phyloP scores from a whole-genome alignment of 2,329 filamentous ascomycete genomes.

The Aspergillus fischeri region DNA sequence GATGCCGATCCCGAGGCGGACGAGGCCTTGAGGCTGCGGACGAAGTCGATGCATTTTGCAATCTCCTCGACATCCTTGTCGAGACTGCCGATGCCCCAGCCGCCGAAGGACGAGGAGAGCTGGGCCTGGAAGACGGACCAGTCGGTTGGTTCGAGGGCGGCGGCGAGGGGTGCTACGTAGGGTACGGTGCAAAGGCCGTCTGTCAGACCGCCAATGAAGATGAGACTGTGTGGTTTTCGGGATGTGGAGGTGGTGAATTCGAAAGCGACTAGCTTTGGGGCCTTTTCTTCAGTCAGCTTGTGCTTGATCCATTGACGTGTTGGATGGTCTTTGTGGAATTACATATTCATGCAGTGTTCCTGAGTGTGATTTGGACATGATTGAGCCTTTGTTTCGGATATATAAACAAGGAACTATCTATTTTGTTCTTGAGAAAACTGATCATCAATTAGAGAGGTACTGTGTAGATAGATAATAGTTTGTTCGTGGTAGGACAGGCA shows the following conservation, averaged over 20 bases:
- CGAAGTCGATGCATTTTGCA: slow-evolving; percentile 49
- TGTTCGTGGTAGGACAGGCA: background rate
- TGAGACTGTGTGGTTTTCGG: slow-evolving; percentile 45
- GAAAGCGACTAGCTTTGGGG: slow-evolving; percentile 38
- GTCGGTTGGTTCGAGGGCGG: slow-evolving; percentile 42
- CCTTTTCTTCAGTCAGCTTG: slow-evolving; percentile 21
- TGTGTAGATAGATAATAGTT: background rate
- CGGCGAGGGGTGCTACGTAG: slow-evolving; percentile 50
- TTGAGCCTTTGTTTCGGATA: background rate
- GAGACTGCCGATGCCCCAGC: slow-evolving; percentile 53
- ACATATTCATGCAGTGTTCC: slow-evolving; percentile 38
- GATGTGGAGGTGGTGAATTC: slow-evolving; percentile 30
- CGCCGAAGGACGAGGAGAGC: slow-evolving; percentile 50
- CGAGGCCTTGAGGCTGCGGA: slow-evolving; percentile 36
- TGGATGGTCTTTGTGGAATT: slow-evolving; percentile 7
- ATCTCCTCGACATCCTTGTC: slow-evolving; percentile 53
- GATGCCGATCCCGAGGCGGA: slow-evolving; percentile 17
- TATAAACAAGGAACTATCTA: background rate
- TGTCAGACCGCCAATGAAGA: slow-evolving; percentile 58
- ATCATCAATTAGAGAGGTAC: background rate
- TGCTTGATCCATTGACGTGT: background rate
- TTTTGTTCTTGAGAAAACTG: background rate
- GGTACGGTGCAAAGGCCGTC: slow-evolving; percentile 55
- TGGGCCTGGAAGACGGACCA: slow-evolving; percentile 53
- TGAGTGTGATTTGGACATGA: slow-evolving; percentile 20